Evolutionary conservation across 2,329 filamentous ascomycete species (phyloP).

Genomic region (Colletotrichum euphorbiae): DNA sequence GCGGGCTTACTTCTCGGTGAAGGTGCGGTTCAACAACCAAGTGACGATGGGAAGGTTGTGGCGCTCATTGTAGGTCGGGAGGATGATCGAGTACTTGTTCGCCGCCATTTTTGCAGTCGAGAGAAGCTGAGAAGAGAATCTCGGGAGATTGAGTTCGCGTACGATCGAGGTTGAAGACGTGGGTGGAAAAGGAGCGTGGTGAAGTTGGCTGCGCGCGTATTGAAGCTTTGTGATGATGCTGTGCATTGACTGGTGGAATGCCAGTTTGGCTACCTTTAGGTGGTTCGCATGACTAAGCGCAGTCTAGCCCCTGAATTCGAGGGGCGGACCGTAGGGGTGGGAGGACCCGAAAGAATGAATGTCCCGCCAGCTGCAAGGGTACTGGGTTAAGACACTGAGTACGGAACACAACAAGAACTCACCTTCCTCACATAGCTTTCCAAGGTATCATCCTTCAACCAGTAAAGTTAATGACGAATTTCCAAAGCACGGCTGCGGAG

Average conservation of each 20-base stretch:
- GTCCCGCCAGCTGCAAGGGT: too few relatives aligned
- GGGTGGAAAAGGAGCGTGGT: constrained; percentile 45
- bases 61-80: constrained; percentile 99
- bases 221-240: constrained; percentile 29
- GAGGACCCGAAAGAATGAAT: not conserved
- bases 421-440: too few relatives aligned
- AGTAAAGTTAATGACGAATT: too few relatives aligned
- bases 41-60: constrained; percentile 95
- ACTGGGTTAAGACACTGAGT: too few relatives aligned
- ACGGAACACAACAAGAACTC: too few relatives aligned
- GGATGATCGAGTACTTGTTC: constrained; percentile 96
- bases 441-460: too few relatives aligned
- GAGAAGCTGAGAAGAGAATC: constrained; percentile 45
- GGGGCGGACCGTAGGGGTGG: constrained; percentile 19
- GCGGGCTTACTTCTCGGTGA: constrained; percentile 80
- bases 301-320: constrained; percentile 31
- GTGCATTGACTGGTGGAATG: constrained; percentile 35
- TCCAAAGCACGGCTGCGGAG: too few relatives aligned
- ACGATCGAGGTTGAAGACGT: not conserved
- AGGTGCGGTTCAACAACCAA: constrained; percentile 93
- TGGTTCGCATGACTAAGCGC: constrained; percentile 33
- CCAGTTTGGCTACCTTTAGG: constrained; percentile 19
- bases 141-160: not conserved
- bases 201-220: constrained; percentile 38
- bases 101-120: constrained; percentile 43